These are phyloP conservation scores for Trypanosoma rangeli DNA, from an alignment of 208 protist species.

Conservation along the genomic window DNA sequence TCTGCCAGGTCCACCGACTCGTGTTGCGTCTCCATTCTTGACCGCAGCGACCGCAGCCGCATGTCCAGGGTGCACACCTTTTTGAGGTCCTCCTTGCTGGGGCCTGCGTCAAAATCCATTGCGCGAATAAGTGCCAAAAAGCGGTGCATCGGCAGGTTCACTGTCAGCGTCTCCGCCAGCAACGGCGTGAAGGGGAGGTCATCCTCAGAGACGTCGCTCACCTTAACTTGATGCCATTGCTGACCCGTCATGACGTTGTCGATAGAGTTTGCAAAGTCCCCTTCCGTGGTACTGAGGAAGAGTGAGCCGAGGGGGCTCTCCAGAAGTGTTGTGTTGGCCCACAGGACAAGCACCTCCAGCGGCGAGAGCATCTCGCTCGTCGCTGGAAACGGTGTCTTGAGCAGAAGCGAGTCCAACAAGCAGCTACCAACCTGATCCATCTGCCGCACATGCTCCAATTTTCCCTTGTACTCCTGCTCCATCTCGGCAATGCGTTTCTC, in stretches of 20 bases:
- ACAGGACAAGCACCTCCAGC: slow-evolving; percentile 36
- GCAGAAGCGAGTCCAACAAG: slow-evolving; percentile 61
- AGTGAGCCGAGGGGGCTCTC: slow-evolving; percentile 19
- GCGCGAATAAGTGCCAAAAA: slow-evolving; percentile 17
- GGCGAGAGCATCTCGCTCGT: slow-evolving; percentile 16
- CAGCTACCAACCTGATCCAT: slow-evolving; percentile 64
- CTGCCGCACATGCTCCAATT: slow-evolving; percentile 56
- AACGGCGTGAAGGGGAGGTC: slow-evolving; percentile 21
- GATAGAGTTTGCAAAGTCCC: slow-evolving; percentile 11
- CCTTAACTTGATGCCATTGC: background rate
- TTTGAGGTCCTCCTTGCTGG: slow-evolving; percentile 15
- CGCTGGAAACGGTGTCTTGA: slow-evolving; percentile 18
- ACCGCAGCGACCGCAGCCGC: slow-evolving; percentile 3
- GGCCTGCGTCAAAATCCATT: slow-evolving; percentile 17
- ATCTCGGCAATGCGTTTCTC: slow-evolving; percentile 34
- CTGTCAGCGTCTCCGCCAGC: slow-evolving; percentile 11
- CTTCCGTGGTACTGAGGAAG: slow-evolving; percentile 13
- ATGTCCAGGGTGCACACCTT: slow-evolving; percentile 8
- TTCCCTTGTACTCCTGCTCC: slow-evolving; percentile 49
- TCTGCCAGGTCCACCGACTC: background rate
- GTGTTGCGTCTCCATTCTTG: slow-evolving; percentile 4
- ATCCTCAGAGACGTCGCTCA: slow-evolving; percentile 1
- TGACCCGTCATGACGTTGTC: background rate
- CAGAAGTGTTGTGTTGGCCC: slow-evolving; percentile 26
- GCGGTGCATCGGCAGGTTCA: slow-evolving; percentile 22